These are phyloP conservation scores for Claviceps capensis DNA, from an alignment of 2,329 filamentous ascomycete species.

Conservation along the genomic window DNA sequence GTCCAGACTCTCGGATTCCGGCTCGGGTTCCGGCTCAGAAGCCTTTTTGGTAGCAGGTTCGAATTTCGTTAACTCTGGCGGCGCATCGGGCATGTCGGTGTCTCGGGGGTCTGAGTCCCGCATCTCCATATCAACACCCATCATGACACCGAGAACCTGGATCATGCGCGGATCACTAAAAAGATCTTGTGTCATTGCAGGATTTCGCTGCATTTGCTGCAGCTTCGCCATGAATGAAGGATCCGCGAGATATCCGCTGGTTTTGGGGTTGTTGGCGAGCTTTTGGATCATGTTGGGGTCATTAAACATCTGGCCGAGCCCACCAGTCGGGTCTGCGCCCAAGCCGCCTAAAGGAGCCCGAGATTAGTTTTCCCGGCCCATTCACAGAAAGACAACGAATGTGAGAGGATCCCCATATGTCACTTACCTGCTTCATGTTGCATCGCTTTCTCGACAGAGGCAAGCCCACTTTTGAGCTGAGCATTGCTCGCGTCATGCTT, in stretches of 20 bases:
- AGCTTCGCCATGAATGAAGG: conserved; percentile 83
- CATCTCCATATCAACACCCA: conserved; percentile 79
- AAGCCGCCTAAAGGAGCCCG: not conserved
- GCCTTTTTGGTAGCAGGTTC: conserved; percentile 39
- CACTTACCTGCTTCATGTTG: conserved; percentile 36
- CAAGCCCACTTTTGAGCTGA: conserved; percentile 78
- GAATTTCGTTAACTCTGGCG: conserved; percentile 24
- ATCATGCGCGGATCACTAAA: conserved; percentile 87
- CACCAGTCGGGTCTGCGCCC: conserved; percentile 52
- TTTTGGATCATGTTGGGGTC: conserved; percentile 85
- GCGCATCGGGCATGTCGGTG: conserved; percentile 62
- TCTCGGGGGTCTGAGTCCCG: conserved; percentile 35
- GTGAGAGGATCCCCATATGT: no score
- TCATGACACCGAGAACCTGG: conserved; percentile 81
- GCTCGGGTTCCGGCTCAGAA: conserved; percentile 36
- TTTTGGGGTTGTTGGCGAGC: conserved; percentile 90
- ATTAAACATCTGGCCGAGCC: conserved; percentile 85
- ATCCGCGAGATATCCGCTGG: conserved; percentile 65
- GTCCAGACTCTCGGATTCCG: conserved; percentile 56
- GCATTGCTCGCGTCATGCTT: conserved; percentile 87
- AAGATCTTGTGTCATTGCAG: conserved; percentile 61
- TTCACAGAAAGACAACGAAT: not conserved
- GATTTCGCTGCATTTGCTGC: conserved; percentile 67
- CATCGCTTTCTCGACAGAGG: conserved; percentile 77
- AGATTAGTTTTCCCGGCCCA: conserved; percentile 3